A percentile compares a stretch with the other conserved stretches of the same genome.
These are phyloP conservation scores for Sphaerostilbella broomeana DNA, from an alignment of 2,329 filamentous ascomycete genomes.

Conservation along the genomic window DNA sequence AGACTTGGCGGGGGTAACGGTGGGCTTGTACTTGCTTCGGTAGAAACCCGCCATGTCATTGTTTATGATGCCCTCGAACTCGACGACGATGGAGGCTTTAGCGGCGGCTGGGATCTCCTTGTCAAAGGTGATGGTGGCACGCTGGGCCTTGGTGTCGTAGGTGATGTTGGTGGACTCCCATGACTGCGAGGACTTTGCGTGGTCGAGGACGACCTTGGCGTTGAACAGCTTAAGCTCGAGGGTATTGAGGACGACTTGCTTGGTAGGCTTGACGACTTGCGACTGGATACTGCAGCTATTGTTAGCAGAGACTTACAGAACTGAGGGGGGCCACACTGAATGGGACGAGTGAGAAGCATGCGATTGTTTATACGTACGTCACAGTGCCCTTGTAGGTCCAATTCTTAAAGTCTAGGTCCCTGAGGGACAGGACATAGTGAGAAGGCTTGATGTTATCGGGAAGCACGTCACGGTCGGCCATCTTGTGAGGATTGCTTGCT, in stretches of 20 bases:
- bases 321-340: too few relatives aligned
- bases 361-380: constrained; percentile 31
- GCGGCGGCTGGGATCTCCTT: constrained; percentile 62
- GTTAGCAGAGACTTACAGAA: not conserved
- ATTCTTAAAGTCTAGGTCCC: constrained; percentile 67
- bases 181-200: constrained; percentile 49
- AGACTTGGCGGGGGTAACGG: constrained; percentile 62
- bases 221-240: constrained; percentile 73
- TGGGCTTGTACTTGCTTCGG: constrained; percentile 86
- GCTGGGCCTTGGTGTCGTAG: constrained; percentile 79
- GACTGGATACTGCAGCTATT: constrained; percentile 59
- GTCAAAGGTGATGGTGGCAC: constrained; percentile 70
- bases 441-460: constrained; percentile 65
- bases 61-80: constrained; percentile 78
- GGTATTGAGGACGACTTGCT: constrained; percentile 75
- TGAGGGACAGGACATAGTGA: constrained; percentile 80
- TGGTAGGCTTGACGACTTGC: constrained; percentile 64
- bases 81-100: constrained; percentile 60
- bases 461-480: constrained; percentile 57
- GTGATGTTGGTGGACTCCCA: constrained; percentile 60
- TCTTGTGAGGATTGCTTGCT: constrained; percentile 31
- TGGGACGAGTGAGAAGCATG: not conserved
- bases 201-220: constrained; percentile 53
- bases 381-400: constrained; percentile 81
- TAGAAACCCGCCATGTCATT: constrained; percentile 92